Evolutionary conservation across 176 grass and related monocot genomes (phyloP).

Genomic region (Otatea glauca): DNA sequence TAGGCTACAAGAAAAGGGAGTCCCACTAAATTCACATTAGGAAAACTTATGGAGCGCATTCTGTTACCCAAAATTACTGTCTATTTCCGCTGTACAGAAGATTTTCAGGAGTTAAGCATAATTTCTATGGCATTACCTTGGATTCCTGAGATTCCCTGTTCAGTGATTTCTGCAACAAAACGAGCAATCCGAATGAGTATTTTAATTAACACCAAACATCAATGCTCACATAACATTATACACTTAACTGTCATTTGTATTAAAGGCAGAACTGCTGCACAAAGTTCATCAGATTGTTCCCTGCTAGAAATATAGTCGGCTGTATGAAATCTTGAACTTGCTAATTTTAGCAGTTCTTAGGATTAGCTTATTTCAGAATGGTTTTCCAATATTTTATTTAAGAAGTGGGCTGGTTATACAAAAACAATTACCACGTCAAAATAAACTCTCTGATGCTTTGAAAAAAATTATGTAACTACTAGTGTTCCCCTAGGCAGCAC

Average conservation of each 20-base stretch:
- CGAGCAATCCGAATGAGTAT: constrained; percentile 7
- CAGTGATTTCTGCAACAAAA: constrained; percentile 67
- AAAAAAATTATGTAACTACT: too few relatives aligned
- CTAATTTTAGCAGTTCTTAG: neutral
- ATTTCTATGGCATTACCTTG: constrained; percentile 62
- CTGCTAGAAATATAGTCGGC: neutral
- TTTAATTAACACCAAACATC: constrained; percentile 17
- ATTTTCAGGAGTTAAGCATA: neutral
- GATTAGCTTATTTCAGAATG: neutral
- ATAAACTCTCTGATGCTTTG: neutral
- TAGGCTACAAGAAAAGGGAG: neutral
- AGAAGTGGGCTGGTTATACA: neutral
- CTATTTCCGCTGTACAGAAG: neutral
- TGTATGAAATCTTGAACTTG: neutral
- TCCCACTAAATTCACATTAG: neutral
- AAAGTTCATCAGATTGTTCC: neutral
- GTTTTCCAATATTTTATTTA: neutral
- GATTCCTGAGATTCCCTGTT: constrained; percentile 56
- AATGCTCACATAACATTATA: neutral
- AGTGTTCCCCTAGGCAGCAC: too few relatives aligned
- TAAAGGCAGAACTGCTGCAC: neutral
- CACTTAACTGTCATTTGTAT: neutral
- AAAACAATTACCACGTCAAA: neutral
- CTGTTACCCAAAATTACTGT: neutral
- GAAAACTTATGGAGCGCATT: neutral